Conservation (phyloP, 768 basidiomycete species). For the Auricularia heimuer region DNA sequence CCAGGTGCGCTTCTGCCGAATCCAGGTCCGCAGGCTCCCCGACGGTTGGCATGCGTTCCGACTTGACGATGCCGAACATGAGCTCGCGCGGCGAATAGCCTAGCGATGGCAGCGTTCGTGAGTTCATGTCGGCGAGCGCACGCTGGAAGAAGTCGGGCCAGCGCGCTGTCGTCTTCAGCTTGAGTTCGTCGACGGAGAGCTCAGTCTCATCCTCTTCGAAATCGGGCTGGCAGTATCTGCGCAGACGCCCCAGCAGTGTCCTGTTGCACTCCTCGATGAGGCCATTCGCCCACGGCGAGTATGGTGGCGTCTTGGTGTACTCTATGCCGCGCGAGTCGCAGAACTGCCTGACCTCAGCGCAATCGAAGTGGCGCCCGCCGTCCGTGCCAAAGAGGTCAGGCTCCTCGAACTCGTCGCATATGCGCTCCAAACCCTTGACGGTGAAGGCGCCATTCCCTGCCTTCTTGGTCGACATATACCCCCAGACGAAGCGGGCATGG, state of each 20-base stretch:
- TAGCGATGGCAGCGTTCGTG: not conserved
- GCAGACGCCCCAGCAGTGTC: not conserved
- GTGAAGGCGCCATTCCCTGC: conserved; percentile 22
- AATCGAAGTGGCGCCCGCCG: not conserved
- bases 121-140: not conserved
- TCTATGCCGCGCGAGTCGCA: not conserved
- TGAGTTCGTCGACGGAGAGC: too few species aligned
- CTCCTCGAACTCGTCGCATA: conserved; percentile 9
- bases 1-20: not conserved
- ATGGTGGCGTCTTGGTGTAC: not conserved
- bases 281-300: conserved; percentile 1
- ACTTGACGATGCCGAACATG: not conserved
- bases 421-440: conserved; percentile 9
- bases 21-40: not conserved
- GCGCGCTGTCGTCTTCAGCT: not conserved
- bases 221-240: not conserved
- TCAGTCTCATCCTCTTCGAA: not conserved
- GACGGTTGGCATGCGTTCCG: not conserved
- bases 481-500: conserved; percentile 24
- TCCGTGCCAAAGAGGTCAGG: not conserved
- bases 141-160: not conserved
- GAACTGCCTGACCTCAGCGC: not conserved
- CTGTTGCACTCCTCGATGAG: not conserved
- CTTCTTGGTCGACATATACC: conserved; percentile 16
- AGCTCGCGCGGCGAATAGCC: not conserved